Conservation (phyloP, 2,329 filamentous ascomycete species). For the Bisporella sp. region DNA sequence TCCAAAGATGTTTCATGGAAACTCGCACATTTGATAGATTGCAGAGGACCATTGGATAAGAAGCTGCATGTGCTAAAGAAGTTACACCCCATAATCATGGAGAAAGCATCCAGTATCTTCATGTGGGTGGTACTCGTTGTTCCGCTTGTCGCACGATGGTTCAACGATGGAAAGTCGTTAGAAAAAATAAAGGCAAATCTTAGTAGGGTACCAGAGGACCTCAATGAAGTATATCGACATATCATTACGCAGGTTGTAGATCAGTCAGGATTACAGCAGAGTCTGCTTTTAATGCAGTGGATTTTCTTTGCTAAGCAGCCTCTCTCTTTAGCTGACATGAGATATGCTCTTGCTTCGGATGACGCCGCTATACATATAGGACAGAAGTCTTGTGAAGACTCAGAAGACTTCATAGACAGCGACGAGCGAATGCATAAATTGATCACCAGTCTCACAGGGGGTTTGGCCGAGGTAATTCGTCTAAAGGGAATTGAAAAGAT, state of each 20-base stretch:
- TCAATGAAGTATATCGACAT: conserved; percentile 6
- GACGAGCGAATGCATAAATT: conserved; percentile 15
- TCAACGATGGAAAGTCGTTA: too few relatives aligned
- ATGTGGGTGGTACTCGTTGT: too few relatives aligned
- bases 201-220: too few relatives aligned
- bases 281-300: conserved; percentile 19
- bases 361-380: background rate
- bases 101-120: too few relatives aligned
- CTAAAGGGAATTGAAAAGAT: too few relatives aligned
- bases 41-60: too few relatives aligned
- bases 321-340: conserved; percentile 13
- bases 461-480: conserved; percentile 2
- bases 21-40: too few relatives aligned
- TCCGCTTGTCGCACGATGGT: too few relatives aligned
- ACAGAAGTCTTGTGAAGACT: background rate
- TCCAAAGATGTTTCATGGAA: too few relatives aligned
- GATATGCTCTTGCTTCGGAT: conserved; percentile 12
- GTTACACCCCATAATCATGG: too few relatives aligned
- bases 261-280: conserved; percentile 1
- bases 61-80: too few relatives aligned
- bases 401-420: conserved; percentile 7
- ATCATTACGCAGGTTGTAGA: conserved; percentile 15
- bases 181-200: too few relatives aligned
- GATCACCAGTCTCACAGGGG: conserved; percentile 15
- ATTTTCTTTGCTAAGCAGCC: conserved; percentile 14